Base-by-base conservation (phyloP, 2,329 filamentous ascomycete species). In the Cytospora chrysosperma region DNA sequence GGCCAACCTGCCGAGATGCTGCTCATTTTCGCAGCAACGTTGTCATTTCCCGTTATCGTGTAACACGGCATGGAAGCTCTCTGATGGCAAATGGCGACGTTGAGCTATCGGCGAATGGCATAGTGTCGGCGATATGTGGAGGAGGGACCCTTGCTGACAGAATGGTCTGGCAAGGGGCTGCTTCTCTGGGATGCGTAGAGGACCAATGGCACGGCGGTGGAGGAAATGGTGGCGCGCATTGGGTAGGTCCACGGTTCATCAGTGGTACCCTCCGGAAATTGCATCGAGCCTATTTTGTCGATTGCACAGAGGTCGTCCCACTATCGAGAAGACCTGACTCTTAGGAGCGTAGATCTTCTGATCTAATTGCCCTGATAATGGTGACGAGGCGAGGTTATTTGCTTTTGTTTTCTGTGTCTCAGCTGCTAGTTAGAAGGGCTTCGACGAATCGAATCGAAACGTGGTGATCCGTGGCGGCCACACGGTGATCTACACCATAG, bases 241-340 rank as follows among this genome's bases (percentile, higher is more conserved):
- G 43, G 43, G 59, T 37, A 61, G 58, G 54, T 56, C 30, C 59
- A 50, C 28, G 17, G 53, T 61, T 47, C 43, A 47, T 47, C 59
- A 56, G 63, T 65, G 63, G 63, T 40, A 62, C 63, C 55, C 59
- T 51, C 30, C 59, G 63, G 63, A 65, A 53, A 65, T 65, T 65
- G 56, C 59, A 43, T 26, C 59, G 59, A 61, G 28, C 40, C 27
- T 53, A 61, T 61, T 49, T 21, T 47, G 40, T 47, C 40, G 40
- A 21, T 47, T 24, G 8, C n/a, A 21, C 40, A 47, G 40, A 47
- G 40, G n/a, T 13, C 43, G 43, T 47, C 8, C 43, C 43, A 47
- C 43, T 21, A 47, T 21, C 43, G n/a, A 47, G n/a, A 47, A 19
- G 21, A 24, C 43, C 13, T 24, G 43, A 47, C 43, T 47, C 43